A percentile compares a stretch with the other conserved stretches of the same genome.
Evolutionary conservation across 805 yeast species (phyloP).

Genomic region (Metschnikowia dekortorum): DNA sequence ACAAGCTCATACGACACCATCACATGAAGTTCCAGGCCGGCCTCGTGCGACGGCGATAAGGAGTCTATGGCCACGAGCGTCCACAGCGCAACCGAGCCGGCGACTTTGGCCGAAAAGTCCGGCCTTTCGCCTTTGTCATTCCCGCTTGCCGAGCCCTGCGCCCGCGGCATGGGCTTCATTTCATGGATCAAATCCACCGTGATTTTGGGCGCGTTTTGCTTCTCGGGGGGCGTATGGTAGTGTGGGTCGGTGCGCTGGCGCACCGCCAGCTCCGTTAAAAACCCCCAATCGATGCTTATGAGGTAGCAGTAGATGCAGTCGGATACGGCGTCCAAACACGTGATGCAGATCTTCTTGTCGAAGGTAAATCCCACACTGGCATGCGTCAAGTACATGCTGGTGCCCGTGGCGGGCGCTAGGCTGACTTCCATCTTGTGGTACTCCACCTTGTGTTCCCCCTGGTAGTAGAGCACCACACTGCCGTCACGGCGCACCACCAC

Average conservation of each 20-base stretch:
- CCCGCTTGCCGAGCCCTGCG: not conserved
- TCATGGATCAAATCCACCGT: slow-evolving; percentile 29
- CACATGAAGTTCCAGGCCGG: slow-evolving; percentile 43
- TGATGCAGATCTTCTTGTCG: slow-evolving; percentile 43
- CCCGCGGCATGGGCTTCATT: slow-evolving; percentile 15
- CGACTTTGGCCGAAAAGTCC: not conserved
- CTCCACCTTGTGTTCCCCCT: slow-evolving; percentile 58
- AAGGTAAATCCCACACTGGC: slow-evolving; percentile 52
- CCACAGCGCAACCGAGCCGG: not conserved
- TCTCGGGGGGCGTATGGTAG: slow-evolving; percentile 46
- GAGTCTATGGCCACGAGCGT: slow-evolving; percentile 28
- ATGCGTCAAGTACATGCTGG: slow-evolving; percentile 14
- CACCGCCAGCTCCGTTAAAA: slow-evolving; percentile 42
- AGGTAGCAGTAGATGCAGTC: slow-evolving; percentile 38
- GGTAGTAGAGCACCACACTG: slow-evolving; percentile 54
- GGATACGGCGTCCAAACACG: slow-evolving; percentile 35
- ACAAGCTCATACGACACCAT: slow-evolving; percentile 36
- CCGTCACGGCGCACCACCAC: slow-evolving; percentile 64
- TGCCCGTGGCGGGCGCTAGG: slow-evolving; percentile 17
- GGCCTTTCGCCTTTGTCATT: not conserved
- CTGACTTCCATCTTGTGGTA: slow-evolving; percentile 38
- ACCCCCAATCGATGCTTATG: slow-evolving; percentile 54
- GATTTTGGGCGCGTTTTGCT: slow-evolving; percentile 39
- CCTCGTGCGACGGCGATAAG: slow-evolving; percentile 42
- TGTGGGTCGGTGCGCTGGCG: slow-evolving; percentile 45